Evolutionary conservation across 78 protist genomes (phyloP).

Genomic region (Dictyostelium capitatum): DNA sequence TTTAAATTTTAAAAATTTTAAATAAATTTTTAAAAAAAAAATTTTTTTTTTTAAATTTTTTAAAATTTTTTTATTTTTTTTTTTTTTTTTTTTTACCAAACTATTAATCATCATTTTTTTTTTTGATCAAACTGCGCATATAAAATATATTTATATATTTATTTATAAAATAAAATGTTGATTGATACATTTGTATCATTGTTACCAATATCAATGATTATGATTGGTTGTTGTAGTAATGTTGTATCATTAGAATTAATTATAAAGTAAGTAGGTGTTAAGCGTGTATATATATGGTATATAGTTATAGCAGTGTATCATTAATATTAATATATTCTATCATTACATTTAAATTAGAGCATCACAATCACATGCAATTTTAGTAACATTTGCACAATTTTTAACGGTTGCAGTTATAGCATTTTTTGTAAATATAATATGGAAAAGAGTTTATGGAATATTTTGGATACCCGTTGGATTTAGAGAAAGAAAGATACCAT

Average conservation of each 20-base stretch:
- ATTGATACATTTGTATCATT: conserved; percentile 38
- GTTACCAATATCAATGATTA: conserved; percentile 69
- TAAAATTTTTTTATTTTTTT: background rate
- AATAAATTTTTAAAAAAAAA: background rate
- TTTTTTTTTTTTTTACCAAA: background rate
- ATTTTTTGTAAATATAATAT: conserved; percentile 32
- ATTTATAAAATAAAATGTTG: background rate
- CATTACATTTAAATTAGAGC: conserved; percentile 11
- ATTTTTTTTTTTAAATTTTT: background rate
- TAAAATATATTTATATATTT: background rate
- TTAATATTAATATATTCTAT: too few relatives aligned
- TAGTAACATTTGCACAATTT: conserved; percentile 78
- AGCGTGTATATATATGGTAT: too few relatives aligned
- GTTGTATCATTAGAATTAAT: conserved; percentile 63
- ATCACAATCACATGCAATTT: conserved; percentile 42
- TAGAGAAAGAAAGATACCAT: conserved; percentile 58
- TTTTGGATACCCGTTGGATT: conserved; percentile 38
- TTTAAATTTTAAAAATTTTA: too few relatives aligned
- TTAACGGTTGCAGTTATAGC: conserved; percentile 55
- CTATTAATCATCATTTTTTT: background rate
- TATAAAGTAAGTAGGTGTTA: conserved; percentile 38
- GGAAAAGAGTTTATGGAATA: background rate
- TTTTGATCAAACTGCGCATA: background rate
- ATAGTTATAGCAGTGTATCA: background rate
- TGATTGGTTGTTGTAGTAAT: conserved; percentile 73